A percentile compares a stretch with the other conserved stretches of the same genome.
Conservation (phyloP, 2,329 filamentous ascomycete species). For the Penicillium expansum region DNA sequence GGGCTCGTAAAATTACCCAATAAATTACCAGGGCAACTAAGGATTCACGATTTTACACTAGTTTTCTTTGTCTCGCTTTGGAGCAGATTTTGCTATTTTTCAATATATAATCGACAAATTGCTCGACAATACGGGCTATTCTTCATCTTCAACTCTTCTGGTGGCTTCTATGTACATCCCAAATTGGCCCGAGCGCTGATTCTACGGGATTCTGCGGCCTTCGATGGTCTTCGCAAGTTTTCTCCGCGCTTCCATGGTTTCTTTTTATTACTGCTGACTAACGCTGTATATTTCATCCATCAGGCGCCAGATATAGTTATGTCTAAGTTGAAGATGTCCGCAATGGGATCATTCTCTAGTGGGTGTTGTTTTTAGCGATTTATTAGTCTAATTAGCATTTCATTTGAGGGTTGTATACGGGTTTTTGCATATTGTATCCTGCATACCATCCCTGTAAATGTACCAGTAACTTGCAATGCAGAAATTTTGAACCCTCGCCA, state of each 20-base stretch:
- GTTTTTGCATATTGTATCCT: background rate
- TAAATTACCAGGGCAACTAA: conserved; percentile 18
- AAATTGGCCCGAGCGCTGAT: conserved; percentile 30
- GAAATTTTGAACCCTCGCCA: conserved; percentile 7
- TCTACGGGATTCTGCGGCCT: conserved; percentile 29
- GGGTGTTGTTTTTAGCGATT: too few relatives aligned
- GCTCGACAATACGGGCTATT: background rate
- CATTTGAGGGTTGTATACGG: background rate
- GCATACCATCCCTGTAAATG: background rate
- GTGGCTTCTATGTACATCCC: conserved; percentile 11
- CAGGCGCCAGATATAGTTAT: background rate
- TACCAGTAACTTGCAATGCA: background rate
- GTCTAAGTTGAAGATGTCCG: background rate
- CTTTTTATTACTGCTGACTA: conserved; percentile 13
- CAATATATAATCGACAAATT: background rate
- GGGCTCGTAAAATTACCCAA: conserved; percentile 11
- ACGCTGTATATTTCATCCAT: background rate
- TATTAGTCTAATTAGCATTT: background rate
- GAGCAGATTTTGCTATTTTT: background rate
- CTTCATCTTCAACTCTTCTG: conserved; percentile 11
- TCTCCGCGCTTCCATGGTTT: conserved; percentile 20
- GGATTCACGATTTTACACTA: background rate
- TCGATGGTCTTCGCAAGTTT: conserved; percentile 33
- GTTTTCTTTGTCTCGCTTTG: conserved; percentile 3
- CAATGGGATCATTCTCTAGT: background rate